Evolutionary conservation across 2,329 filamentous ascomycete species (phyloP).

Genomic region (Trichoderma endophyticum): DNA sequence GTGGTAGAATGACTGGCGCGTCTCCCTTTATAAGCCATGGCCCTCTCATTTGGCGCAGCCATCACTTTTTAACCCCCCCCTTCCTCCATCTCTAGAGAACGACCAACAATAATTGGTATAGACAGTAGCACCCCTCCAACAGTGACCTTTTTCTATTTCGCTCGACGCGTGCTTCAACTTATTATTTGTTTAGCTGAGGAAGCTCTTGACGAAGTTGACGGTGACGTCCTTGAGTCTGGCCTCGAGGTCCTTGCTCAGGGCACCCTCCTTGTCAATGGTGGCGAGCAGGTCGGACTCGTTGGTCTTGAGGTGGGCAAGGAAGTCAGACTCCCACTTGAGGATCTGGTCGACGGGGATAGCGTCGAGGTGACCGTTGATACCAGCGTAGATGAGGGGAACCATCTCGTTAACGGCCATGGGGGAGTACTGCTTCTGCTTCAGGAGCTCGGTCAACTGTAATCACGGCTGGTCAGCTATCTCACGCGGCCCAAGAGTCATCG

Average conservation of each 20-base stretch:
- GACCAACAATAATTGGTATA: conserved; percentile 45
- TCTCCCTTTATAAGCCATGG: conserved; percentile 42
- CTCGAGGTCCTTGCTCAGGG: conserved; percentile 92
- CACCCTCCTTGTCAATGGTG: conserved; percentile 92
- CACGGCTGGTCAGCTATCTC: conserved; percentile 13
- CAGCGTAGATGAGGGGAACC: conserved; percentile 98
- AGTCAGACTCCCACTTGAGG: conserved; percentile 89
- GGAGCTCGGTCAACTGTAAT: conserved; percentile 79
- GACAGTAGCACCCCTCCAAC: conserved; percentile 41
- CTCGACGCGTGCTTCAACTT: conserved; percentile 28
- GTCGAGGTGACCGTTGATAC: conserved; percentile 98
- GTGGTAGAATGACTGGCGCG: conserved; percentile 50
- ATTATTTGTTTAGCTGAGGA: conserved; percentile 54
- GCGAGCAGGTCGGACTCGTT: conserved; percentile 82
- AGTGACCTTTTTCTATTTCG: conserved; percentile 31
- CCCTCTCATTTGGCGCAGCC: conserved; percentile 46
- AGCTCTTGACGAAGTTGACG: conserved; percentile 87
- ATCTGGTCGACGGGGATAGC: conserved; percentile 85
- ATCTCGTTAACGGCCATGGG: conserved; percentile 99
- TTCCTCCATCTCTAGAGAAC: conserved; percentile 45
- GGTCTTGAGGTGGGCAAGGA: conserved; percentile 85
- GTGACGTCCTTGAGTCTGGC: conserved; percentile 75
- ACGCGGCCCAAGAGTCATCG: background rate
- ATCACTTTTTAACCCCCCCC: conserved; percentile 37
- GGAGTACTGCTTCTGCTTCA: conserved; percentile 99